Evolutionary conservation across 2,329 filamentous ascomycete genomes (phyloP), one percentile per base, ranked within the genome.

Genomic region (Claviceps lovelessii): DNA sequence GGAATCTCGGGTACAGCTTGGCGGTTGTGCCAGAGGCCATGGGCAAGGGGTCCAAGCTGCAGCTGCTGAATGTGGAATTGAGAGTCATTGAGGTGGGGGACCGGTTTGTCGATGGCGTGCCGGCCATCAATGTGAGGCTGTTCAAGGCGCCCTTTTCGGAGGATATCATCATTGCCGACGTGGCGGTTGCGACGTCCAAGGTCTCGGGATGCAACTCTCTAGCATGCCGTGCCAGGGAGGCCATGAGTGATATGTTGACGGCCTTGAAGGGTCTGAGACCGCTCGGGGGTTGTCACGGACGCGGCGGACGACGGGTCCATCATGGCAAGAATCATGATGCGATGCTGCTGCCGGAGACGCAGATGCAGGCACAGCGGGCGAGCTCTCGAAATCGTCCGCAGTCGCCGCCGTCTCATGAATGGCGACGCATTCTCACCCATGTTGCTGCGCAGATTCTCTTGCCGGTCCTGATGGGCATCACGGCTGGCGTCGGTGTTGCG

Each of bases 381-480:
- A 45, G 46, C 23, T 58, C 58, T 41, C 49, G 54, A 23, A 52
- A 54, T 28, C 57, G 58, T 46, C 15, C 19, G 3, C 44, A 46
- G 44, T 28, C 28, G 19, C 23, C 13, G 11, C 23, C 13, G 11
- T 52, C 55, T 17, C 61, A 58, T 49, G 49, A 61, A 54, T 76
- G 78, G 69, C 66, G 71, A 53, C 69, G 73, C 57, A 67, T 81
- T 31, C 59, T 81, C 49, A 73, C 74, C 62, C 78, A 78, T 61
- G 73, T 85, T 51, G 73, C 78, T 58, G 72, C 80, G 42, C 80
- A 84, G 58, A 76, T 89, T 48, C 66, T 88, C 50, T 72, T 88
- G 44, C 85, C 86, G 1, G 74, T 88, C 53, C 70, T 85, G 53
- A 76, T 88, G 59, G 86, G 86, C 56, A 76, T 88, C 59, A 75